Evolutionary conservation across 805 yeast species (phyloP).

Genomic region (Candida incommunis): DNA sequence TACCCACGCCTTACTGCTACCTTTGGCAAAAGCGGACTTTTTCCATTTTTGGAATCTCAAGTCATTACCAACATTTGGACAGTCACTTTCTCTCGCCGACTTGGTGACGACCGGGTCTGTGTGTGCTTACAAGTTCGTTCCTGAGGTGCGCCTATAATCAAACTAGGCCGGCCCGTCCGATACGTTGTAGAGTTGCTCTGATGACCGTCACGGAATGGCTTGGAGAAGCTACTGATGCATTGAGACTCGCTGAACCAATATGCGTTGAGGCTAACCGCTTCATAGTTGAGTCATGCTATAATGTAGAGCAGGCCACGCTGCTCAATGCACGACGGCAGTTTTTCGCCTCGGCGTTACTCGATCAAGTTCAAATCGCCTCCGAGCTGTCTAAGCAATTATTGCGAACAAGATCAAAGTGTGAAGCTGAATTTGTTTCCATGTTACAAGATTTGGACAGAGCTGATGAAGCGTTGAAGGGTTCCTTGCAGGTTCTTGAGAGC

Average conservation of each 20-base stretch:
- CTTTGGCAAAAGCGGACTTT: no score
- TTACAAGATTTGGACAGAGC: conserved; percentile 10
- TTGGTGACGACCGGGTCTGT: no score
- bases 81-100: no score
- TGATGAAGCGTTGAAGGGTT: conserved; percentile 20
- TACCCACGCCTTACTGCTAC: no score
- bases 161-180: no score
- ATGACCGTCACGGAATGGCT: conserved; percentile 1
- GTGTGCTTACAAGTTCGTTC: no score
- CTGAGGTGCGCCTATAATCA: no score
- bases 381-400: conserved; percentile 15
- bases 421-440: conserved; percentile 15
- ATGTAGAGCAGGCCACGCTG: conserved; percentile 28
- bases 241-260: conserved; percentile 34
- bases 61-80: no score
- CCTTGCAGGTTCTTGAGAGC: conserved; percentile 22
- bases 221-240: conserved; percentile 32
- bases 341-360: conserved; percentile 30
- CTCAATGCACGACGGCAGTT: conserved; percentile 31
- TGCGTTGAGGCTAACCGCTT: conserved; percentile 37
- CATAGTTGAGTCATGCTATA: conserved; percentile 24
- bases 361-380: conserved; percentile 25
- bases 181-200: no score
- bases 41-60: no score
- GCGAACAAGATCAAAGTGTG: conserved; percentile 11